A percentile compares a stretch with the other conserved stretches of the same genome.
Conservation (phyloP, 345 rosid genomes). For the Citrus mangshanensis region DNA sequence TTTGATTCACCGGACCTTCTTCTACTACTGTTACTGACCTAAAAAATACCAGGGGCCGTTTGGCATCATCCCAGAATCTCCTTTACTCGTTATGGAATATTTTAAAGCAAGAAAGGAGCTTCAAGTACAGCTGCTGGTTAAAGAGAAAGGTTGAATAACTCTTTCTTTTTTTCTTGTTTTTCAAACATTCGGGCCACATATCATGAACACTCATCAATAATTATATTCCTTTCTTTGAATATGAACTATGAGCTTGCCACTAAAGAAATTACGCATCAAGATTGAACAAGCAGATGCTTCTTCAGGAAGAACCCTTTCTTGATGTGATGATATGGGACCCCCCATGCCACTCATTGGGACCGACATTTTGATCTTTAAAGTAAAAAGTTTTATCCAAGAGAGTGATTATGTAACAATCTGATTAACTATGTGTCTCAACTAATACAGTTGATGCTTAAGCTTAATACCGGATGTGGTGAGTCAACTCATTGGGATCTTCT, state of each 20-base stretch:
- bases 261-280: constrained; percentile 13
- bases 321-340: constrained; percentile 28
- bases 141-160: constrained; percentile 57
- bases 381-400: constrained; percentile 9
- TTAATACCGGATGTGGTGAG: constrained; percentile 1
- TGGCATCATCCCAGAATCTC: constrained; percentile 78
- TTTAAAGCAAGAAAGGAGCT: constrained; percentile 43
- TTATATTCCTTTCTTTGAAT: constrained; percentile 41
- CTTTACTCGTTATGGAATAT: constrained; percentile 57
- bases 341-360: constrained; percentile 15
- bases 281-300: constrained; percentile 28
- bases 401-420: background rate
- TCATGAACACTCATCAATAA: constrained; percentile 30
- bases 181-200: constrained; percentile 73
- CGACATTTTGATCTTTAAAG: constrained; percentile 14
- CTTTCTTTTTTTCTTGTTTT: constrained; percentile 59
- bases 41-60: constrained; percentile 24
- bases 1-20: constrained; percentile 57
- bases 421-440: background rate
- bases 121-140: constrained; percentile 54
- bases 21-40: constrained; percentile 42
- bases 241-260: constrained; percentile 28
- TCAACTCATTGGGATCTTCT: constrained; percentile 24
- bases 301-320: constrained; percentile 30
- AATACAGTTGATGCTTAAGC: constrained; percentile 1